These are phyloP conservation scores for Neolentinus lepideus DNA, from an alignment of 1,284 basidiomycete species.

Conservation along the genomic window DNA sequence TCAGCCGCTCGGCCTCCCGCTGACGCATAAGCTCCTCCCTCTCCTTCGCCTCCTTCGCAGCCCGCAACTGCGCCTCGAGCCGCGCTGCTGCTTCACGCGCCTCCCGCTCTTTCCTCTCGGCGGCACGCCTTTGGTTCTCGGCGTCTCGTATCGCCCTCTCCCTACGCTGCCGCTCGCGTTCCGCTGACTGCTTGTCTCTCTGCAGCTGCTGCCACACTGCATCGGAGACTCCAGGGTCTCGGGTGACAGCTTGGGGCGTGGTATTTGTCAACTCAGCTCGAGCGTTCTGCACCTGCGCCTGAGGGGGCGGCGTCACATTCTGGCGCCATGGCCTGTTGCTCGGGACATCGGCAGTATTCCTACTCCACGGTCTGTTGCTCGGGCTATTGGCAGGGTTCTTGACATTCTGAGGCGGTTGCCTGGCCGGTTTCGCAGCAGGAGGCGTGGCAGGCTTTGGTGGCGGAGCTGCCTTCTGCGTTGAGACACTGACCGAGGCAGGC, in stretches of 20 bases:
- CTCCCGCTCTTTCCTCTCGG: constrained; percentile 9
- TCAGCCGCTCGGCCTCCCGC: constrained; percentile 18
- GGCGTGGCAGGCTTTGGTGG: not conserved
- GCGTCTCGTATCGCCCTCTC: constrained; percentile 14
- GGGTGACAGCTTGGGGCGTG: too few relatives aligned
- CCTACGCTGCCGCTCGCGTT: constrained; percentile 13
- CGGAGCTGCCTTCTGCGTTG: not conserved
- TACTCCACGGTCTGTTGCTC: too few relatives aligned
- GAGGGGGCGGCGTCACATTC: too few relatives aligned
- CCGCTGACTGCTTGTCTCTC: constrained; percentile 24
- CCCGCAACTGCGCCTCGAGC: constrained; percentile 7
- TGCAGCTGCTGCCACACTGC: constrained; percentile 35
- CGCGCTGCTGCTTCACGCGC: constrained; percentile 10
- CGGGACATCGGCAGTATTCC: too few relatives aligned
- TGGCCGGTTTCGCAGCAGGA: not conserved
- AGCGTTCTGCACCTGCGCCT: not conserved
- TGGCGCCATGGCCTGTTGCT: too few relatives aligned
- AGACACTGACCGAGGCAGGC: constrained; percentile 5
- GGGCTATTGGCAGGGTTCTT: too few relatives aligned
- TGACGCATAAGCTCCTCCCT: constrained; percentile 12
- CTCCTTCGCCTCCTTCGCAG: not conserved
- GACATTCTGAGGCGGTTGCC: constrained; percentile 1
- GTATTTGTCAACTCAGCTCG: too few relatives aligned
- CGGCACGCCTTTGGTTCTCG: constrained; percentile 12
- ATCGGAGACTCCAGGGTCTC: constrained; percentile 17